phyloP scores from a whole-genome alignment of 2,329 filamentous ascomycete genomes.

The Pyrenochaeta sp. region DNA sequence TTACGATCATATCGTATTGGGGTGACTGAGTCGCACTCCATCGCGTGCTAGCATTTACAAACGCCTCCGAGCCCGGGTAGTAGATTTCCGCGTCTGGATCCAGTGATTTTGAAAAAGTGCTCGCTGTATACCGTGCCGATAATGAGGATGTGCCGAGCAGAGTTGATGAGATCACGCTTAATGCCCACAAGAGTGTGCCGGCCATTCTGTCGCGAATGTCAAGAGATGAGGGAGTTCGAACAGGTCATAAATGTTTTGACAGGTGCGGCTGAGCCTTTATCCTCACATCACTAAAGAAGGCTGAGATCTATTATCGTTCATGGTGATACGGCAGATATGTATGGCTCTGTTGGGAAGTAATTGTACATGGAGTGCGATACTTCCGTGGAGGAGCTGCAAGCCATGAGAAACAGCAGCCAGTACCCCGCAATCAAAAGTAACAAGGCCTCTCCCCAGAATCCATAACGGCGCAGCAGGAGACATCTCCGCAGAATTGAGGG shows the following conservation, averaged over 20 bases:
- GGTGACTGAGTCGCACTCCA: conserved; percentile 27
- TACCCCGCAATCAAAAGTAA: too few species aligned
- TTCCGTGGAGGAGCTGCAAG: too few species aligned
- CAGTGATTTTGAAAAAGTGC: neutral
- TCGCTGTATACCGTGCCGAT: neutral
- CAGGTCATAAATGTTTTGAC: neutral
- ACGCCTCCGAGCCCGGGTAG: conserved; percentile 14
- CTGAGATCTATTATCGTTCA: too few species aligned
- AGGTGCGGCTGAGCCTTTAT: neutral
- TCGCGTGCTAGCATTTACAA: conserved; percentile 14
- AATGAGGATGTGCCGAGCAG: neutral
- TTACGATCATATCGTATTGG: conserved; percentile 24
- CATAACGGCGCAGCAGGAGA: too few species aligned
- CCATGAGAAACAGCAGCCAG: too few species aligned
- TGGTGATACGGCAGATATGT: neutral
- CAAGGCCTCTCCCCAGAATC: too few species aligned
- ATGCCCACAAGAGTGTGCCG: conserved; percentile 1
- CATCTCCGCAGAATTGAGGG: too few species aligned
- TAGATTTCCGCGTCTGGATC: conserved; percentile 10
- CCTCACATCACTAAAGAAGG: too few species aligned
- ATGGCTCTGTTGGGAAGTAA: neutral
- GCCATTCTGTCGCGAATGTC: neutral
- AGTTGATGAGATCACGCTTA: neutral
- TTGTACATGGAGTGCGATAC: too few species aligned
- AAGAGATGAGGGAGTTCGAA: neutral